Conservation (phyloP, 257 asterid species). For the Buddleja alternifolia region DNA sequence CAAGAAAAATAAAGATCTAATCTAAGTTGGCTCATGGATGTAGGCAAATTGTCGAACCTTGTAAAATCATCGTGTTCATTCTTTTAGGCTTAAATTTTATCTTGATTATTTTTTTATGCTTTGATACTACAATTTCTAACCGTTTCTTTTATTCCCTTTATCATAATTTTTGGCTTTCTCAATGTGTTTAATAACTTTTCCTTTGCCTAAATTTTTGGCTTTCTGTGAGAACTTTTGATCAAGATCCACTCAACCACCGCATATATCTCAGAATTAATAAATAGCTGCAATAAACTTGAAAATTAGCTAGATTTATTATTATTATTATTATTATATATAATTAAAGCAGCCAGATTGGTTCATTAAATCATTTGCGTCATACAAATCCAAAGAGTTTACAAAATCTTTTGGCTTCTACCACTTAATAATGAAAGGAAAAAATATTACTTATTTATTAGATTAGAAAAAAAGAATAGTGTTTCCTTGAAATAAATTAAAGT, state of each 20-base stretch:
- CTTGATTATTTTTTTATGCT: too few relatives aligned
- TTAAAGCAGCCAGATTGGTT: too few relatives aligned
- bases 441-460: not conserved
- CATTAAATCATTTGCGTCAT: not conserved
- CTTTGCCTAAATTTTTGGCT: conserved; percentile 26
- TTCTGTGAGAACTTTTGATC: not conserved
- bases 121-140: too few relatives aligned
- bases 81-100: too few relatives aligned
- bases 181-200: conserved; percentile 4
- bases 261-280: not conserved
- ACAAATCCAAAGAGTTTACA: conserved; percentile 7
- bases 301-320: too few relatives aligned
- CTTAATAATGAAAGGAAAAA: not conserved
- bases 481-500: not conserved
- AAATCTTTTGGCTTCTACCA: not conserved
- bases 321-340: too few relatives aligned
- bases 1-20: too few relatives aligned
- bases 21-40: too few relatives aligned
- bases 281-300: not conserved
- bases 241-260: not conserved
- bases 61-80: too few relatives aligned
- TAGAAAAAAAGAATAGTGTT: not conserved
- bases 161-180: conserved; percentile 17
- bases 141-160: not conserved
- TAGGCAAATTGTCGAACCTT: too few relatives aligned